Base-by-base conservation (phyloP, 768 basidiomycete genomes). In the Auricularia auricula-judae region DNA sequence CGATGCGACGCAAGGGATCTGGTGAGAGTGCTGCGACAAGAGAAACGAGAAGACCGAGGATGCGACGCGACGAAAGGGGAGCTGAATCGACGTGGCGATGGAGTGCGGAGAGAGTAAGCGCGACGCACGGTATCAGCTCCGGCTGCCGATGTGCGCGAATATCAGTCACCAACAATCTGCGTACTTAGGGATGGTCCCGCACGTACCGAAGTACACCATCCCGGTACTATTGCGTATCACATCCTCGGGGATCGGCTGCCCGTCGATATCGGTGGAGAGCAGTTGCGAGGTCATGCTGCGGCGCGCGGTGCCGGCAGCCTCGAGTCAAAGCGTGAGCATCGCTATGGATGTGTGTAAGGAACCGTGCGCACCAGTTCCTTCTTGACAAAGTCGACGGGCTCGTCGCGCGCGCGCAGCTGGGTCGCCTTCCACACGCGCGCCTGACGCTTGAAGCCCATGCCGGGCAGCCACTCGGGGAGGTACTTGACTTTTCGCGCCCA, bases 321-420 rank as follows among this genome's bases (percentile, higher is more conserved):
- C 12, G 39, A 0, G 39, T 8, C 39, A 42, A 42, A 42, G 12
- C 3, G 39, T 8, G 2, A 42, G 39, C 2, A 29, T 4, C 8
- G 39, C 8, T 7, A 42, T 3, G 39, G 2, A 39, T 8, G 8
- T 8, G 39, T 1, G 39, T 14, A 0, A 42, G 39, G 7, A 14
- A 42, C 2, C 11, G 47, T 5, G 18, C 47, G 47, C 21, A 51
- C 47, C 11, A 51, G 14, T 21, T 51, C 11, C 18, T 51, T 5
- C 70, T 84, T 84, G 59, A 85, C 85, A 64, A 81, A 84, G 44
- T 78, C 76, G 69, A 81, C 76, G 7, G 86, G 86, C 64, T 75
- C 76, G 44, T 71, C 66, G 16, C 66, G 64, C 12, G 62, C 43
- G 1, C n/a, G 66, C 4, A 64, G 62, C 47, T 51, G 47, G 11